Conservation (phyloP, 306 rosid species). For the Pueraria montana region DNA sequence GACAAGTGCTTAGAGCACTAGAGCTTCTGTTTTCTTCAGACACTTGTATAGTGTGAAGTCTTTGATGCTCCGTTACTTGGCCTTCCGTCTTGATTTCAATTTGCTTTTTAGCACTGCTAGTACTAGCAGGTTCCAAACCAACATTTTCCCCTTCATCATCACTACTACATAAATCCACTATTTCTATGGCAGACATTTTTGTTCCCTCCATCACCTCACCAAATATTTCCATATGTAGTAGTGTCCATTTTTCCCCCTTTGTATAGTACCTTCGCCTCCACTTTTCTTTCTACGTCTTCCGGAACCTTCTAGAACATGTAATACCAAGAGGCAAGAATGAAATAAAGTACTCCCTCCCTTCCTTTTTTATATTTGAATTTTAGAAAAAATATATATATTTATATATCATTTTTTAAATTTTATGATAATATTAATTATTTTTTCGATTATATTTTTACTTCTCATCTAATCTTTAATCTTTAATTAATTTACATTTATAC, state of each 20-base stretch:
- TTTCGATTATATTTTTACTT: too few relatives aligned
- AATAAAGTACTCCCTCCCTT: too few relatives aligned
- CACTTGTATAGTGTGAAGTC: slow-evolving; percentile 47
- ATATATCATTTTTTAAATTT: too few relatives aligned
- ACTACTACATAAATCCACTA: slow-evolving; percentile 72
- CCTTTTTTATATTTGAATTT: too few relatives aligned
- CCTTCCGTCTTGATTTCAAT: slow-evolving; percentile 32
- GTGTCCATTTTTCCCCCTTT: neutral
- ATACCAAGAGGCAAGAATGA: neutral
- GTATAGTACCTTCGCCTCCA: neutral
- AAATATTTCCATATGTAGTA: neutral
- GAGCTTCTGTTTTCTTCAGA: slow-evolving; percentile 57
- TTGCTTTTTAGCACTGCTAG: slow-evolving; percentile 17
- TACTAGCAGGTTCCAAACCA: slow-evolving; percentile 42
- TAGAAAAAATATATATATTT: too few relatives aligned
- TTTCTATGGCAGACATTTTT: slow-evolving; percentile 59
- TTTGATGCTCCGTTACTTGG: slow-evolving; percentile 33
- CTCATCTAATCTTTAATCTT: too few relatives aligned
- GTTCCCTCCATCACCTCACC: slow-evolving; percentile 44
- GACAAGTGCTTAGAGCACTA: slow-evolving; percentile 59
- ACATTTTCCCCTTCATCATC: slow-evolving; percentile 63
- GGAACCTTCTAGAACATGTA: neutral
- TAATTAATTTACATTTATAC: too few relatives aligned
- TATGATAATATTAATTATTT: too few relatives aligned
- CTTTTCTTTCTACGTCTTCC: neutral